Percentiles rank a stretch among this genome's conserved stretches.
Conservation (phyloP, 1,139 yeast species). For the Geotrichum phurueaensis region DNA sequence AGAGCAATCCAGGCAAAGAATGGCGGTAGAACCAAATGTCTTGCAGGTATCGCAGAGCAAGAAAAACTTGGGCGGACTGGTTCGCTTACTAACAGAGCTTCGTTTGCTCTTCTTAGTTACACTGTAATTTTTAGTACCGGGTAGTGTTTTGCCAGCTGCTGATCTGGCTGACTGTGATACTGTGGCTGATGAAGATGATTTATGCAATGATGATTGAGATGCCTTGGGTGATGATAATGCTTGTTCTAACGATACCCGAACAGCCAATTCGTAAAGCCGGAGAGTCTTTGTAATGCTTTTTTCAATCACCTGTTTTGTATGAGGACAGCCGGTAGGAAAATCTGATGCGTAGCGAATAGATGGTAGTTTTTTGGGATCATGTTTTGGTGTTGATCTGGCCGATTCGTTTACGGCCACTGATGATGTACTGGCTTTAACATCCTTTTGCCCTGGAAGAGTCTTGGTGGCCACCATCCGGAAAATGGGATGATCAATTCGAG, state of each 20-base stretch:
- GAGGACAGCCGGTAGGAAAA: conserved; percentile 6
- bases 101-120: neutral
- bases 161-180: neutral
- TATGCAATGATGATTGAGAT: neutral
- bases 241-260: conserved; percentile 20
- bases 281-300: conserved; percentile 11
- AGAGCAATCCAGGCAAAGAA: conserved; percentile 78
- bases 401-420: neutral
- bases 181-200: neutral
- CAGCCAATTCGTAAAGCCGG: conserved; percentile 23
- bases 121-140: neutral
- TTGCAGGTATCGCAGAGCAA: conserved; percentile 17
- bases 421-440: neutral
- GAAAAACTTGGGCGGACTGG: neutral
- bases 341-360: neutral
- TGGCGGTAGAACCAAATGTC: conserved; percentile 12
- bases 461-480: conserved; percentile 10
- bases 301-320: conserved; percentile 1
- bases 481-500: no score
- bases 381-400: neutral
- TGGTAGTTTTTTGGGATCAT: neutral
- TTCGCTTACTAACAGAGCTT: neutral
- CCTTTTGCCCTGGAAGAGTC: conserved; percentile 14
- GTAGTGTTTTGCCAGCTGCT: conserved; percentile 7
- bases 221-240: neutral